Evolutionary conservation across 1,284 basidiomycete genomes (phyloP).

Genomic region (Pyrrhoderma lamaoense): DNA sequence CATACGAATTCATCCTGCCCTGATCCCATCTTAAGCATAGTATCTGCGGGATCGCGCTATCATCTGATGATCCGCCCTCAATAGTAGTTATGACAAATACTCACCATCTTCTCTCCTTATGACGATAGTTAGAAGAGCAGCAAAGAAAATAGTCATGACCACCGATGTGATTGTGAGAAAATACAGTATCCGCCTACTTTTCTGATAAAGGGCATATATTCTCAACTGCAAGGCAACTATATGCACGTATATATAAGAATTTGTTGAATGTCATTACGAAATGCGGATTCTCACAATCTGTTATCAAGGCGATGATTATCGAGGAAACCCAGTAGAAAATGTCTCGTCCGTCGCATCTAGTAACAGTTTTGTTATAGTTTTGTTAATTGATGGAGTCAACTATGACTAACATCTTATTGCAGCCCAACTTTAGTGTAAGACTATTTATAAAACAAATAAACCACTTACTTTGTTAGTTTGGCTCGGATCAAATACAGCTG

Average conservation of each 20-base stretch:
- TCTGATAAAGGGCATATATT: constrained; percentile 6
- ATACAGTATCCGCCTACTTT: constrained; percentile 1
- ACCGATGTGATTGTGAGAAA: not conserved
- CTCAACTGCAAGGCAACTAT: constrained; percentile 5
- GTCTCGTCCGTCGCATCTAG: not conserved
- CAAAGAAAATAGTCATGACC: not conserved
- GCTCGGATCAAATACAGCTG: constrained; percentile 1
- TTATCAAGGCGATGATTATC: not conserved
- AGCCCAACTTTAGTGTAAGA: no score
- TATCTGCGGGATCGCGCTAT: not conserved
- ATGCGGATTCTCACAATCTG: not conserved
- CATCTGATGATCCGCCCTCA: not conserved
- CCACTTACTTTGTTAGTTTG: not conserved
- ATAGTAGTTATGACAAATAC: no score
- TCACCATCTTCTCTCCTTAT: constrained; percentile 1
- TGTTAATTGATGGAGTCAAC: not conserved
- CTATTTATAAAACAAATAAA: no score
- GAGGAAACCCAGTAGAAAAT: constrained; percentile 2
- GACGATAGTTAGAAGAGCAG: constrained; percentile 1
- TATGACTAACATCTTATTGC: not conserved
- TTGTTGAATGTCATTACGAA: no score
- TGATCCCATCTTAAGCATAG: not conserved
- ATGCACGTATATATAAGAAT: not conserved
- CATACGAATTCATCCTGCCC: constrained; percentile 3
- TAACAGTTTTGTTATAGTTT: no score